A percentile compares a stretch with the other conserved stretches of the same genome.
These are phyloP conservation scores for Herpetospermum pedunculosum DNA, from an alignment of 306 rosid species.

Conservation along the genomic window DNA sequence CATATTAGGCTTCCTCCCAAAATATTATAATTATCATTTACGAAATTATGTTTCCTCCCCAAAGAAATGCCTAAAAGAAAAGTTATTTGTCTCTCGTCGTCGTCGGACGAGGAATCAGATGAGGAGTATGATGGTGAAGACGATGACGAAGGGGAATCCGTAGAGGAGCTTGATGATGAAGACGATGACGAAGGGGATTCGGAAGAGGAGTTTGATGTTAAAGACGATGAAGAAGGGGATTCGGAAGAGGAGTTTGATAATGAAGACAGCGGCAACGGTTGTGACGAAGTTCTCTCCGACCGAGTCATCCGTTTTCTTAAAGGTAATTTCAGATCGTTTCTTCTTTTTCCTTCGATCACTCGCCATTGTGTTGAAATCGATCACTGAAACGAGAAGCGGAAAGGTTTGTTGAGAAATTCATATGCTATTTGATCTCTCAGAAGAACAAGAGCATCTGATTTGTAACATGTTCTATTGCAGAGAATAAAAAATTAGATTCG, in stretches of 20 bases:
- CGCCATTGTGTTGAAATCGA: neutral
- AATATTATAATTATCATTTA: too few relatives aligned
- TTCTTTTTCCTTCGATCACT: neutral
- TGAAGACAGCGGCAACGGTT: neutral
- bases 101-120: constrained; percentile 17
- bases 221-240: neutral
- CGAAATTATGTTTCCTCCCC: neutral
- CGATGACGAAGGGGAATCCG: neutral
- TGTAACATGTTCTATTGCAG: constrained; percentile 17
- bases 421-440: neutral
- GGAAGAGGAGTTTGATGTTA: neutral
- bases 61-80: constrained; percentile 21
- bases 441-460: neutral
- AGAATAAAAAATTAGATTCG: constrained; percentile 27
- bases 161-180: neutral
- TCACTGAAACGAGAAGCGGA: too few relatives aligned
- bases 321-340: constrained; percentile 23
- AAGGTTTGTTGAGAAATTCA: neutral
- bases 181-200: constrained; percentile 4
- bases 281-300: constrained; percentile 29
- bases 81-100: constrained; percentile 27
- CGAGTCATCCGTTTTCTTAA: constrained; percentile 32
- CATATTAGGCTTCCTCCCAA: too few relatives aligned
- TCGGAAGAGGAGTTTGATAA: neutral
- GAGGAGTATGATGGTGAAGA: neutral